Base-by-base conservation (phyloP, 2,329 filamentous ascomycete genomes). In the Apiospora arundinis region DNA sequence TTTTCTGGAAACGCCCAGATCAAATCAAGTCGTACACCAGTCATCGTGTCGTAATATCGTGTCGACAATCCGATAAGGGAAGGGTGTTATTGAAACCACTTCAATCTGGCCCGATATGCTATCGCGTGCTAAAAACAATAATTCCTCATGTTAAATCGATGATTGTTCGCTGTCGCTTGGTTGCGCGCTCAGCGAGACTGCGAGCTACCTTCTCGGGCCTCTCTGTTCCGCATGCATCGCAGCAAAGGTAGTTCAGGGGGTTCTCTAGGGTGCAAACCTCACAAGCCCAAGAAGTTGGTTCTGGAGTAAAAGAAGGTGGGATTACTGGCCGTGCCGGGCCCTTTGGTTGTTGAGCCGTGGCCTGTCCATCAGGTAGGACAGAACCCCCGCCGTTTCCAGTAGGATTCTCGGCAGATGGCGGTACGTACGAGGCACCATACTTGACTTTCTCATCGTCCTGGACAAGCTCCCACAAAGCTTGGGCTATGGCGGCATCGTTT, bases 391-490 rank as follows among this genome's bases (percentile, higher is more conserved):
- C 77, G 74, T 81, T 80, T 73, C 86, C 87, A 9, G 83, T 84
- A 21, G 90, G 88, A 72, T 86, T 86, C 37, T 85, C 81, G 44
- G 85, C 83, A 70, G 85, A 89, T 0, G 83, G 82, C 71, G 80
- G 77, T 70, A 88, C 84, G 76, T 90, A 87, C 21, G 82, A 85
- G 70, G 83, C 81, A n/a, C 90, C 89, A 74, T 90, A 88, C 75
- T 86, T 87, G 49, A 77, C 77, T 73, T 80, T 82, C 73, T 92
- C 89, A 73, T 97, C 95, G 78, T 97, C 91, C 78, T 97, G 92
- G 37, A 96, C 92, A 23, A 97, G 85, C 77, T 98, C 95, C 84
- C 93, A 95, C 44, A 97, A 85, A 0, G 95, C 95, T 77, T 95
- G 91, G 69, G 94, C 91, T 73, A 97, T 97, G 6, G 95, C 95